Evolutionary conservation across 257 asterid species (phyloP).

Genomic region (Leptodermis oblonga): DNA sequence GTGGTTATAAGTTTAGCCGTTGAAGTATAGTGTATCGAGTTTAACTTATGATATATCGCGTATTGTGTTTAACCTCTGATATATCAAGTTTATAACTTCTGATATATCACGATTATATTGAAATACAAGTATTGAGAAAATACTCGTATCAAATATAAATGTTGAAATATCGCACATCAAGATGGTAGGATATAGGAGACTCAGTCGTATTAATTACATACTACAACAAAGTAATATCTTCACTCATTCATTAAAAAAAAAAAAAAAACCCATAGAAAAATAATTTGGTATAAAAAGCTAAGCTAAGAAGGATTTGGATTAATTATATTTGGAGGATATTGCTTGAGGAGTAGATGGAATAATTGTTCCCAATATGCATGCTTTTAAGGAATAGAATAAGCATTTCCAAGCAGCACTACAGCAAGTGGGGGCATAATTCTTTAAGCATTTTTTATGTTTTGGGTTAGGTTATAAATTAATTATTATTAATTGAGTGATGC

Average conservation of each 20-base stretch:
- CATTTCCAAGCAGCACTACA: slow-evolving; percentile 33
- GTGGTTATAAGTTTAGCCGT: too few relatives aligned
- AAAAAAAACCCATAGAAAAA: background rate
- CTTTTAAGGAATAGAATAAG: slow-evolving; percentile 37
- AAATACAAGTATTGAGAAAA: too few relatives aligned
- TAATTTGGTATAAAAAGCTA: background rate
- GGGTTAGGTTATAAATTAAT: slow-evolving; percentile 3
- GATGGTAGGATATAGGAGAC: too few relatives aligned
- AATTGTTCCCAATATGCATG: slow-evolving; percentile 43
- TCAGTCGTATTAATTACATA: background rate
- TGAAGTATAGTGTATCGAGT: too few relatives aligned
- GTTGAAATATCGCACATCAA: too few relatives aligned
- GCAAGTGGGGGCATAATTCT: slow-evolving; percentile 30
- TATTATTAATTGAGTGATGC: slow-evolving; percentile 25
- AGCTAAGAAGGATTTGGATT: background rate
- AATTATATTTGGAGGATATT: slow-evolving; percentile 1
- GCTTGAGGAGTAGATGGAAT: slow-evolving; percentile 23
- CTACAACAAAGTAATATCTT: too few relatives aligned
- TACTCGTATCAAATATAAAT: too few relatives aligned
- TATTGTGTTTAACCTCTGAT: too few relatives aligned
- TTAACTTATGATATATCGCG: too few relatives aligned
- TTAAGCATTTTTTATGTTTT: slow-evolving; percentile 25
- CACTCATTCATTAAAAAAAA: background rate
- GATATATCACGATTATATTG: too few relatives aligned
- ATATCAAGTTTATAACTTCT: too few relatives aligned